Conservation (phyloP, 1,139 yeast genomes). For the Meyerozyma athensensis region DNA sequence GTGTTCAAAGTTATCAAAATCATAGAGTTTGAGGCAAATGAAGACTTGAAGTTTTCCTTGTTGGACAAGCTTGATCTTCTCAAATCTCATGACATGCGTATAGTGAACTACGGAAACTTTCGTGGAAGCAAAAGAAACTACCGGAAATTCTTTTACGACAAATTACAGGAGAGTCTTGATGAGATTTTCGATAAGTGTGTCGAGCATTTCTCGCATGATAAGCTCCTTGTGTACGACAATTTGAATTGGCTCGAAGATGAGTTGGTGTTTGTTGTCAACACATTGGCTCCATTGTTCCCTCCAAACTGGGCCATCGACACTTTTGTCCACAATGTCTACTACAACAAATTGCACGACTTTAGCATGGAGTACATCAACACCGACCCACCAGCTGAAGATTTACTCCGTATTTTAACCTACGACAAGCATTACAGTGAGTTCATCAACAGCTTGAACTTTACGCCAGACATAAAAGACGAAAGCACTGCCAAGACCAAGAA, state of each 20-base stretch:
- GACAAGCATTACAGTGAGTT: constrained; percentile 60
- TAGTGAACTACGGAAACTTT: constrained; percentile 25
- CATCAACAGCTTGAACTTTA: constrained; percentile 22
- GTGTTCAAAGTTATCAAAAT: constrained; percentile 71
- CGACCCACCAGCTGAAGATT: constrained; percentile 70
- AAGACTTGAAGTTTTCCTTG: constrained; percentile 63
- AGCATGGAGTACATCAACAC: constrained; percentile 58
- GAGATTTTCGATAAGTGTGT: constrained; percentile 67
- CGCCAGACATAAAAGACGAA: constrained; percentile 14
- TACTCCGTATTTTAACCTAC: constrained; percentile 63
- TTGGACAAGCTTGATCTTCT: constrained; percentile 38
- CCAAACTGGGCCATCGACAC: constrained; percentile 65
- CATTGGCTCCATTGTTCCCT: constrained; percentile 60
- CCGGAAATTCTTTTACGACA: constrained; percentile 56
- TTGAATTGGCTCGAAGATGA: constrained; percentile 86
- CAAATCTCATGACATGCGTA: constrained; percentile 13
- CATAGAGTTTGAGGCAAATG: constrained; percentile 73
- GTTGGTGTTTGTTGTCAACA: constrained; percentile 56
- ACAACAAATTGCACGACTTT: constrained; percentile 57
- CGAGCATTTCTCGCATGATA: constrained; percentile 49
- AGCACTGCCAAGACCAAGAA: constrained; percentile 32
- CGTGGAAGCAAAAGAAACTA: constrained; percentile 58
- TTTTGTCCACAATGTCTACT: constrained; percentile 64
- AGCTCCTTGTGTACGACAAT: constrained; percentile 60
- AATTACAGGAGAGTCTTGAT: constrained; percentile 54